Evolutionary conservation across 1,284 basidiomycete genomes (phyloP).

Genomic region (Ceratobasidium theobromae): DNA sequence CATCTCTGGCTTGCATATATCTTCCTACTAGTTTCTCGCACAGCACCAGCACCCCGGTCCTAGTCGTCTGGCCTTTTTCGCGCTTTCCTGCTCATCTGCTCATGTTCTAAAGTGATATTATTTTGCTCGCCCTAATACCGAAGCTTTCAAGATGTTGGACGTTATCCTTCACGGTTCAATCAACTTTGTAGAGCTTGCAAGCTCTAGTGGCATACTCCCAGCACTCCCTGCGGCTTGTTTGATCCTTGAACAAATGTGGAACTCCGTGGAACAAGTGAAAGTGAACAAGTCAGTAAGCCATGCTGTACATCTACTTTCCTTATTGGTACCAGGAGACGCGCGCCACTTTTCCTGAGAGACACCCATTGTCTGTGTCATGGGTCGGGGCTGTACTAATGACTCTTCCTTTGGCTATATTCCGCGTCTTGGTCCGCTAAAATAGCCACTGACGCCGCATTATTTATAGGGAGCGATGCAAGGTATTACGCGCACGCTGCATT

Average conservation of each 20-base stretch:
- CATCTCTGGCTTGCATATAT: neutral
- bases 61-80: neutral
- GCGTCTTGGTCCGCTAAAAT: neutral
- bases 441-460: neutral
- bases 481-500: constrained; percentile 15
- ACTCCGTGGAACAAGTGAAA: constrained; percentile 11
- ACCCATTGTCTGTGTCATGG: too few species aligned
- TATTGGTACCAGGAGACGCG: neutral
- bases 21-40: constrained; percentile 13
- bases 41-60: constrained; percentile 16
- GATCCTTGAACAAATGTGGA: constrained; percentile 16
- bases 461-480: constrained; percentile 22
- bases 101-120: neutral
- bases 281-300: constrained; percentile 22
- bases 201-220: constrained; percentile 4
- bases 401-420: neutral
- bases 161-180: neutral
- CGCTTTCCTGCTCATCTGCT: neutral
- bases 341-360: neutral
- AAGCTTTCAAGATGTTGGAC: neutral
- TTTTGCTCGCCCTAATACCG: neutral
- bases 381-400: constrained; percentile 4
- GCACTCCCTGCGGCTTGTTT: constrained; percentile 17
- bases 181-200: constrained; percentile 18
- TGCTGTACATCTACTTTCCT: neutral